phyloP scores from a whole-genome alignment of 495 filamentous ascomycete species.

The Hypoxylon subgilvum region DNA sequence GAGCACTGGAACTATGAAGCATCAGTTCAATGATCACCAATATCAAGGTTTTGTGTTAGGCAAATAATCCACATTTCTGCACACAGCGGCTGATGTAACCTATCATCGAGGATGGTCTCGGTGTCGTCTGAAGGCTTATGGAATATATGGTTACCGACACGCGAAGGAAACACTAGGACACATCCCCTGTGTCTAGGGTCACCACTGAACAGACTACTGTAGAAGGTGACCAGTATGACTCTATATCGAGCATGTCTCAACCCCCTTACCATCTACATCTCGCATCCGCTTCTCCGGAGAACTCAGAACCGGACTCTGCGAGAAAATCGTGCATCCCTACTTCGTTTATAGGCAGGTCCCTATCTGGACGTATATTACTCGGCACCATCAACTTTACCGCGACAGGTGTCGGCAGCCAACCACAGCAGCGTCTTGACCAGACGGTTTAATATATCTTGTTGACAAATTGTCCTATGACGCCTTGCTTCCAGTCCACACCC shows the following conservation, averaged over 20 bases:
- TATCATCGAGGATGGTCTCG: too few species aligned
- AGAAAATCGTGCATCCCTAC: conserved; percentile 26
- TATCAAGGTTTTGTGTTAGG: too few species aligned
- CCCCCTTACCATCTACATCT: conserved; percentile 23
- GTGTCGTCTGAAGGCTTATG: too few species aligned
- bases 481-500: background rate
- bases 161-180: too few species aligned
- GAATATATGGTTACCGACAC: too few species aligned
- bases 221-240: too few species aligned
- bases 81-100: too few species aligned
- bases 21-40: too few species aligned
- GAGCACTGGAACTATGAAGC: too few species aligned
- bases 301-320: conserved; percentile 23
- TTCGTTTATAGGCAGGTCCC: background rate
- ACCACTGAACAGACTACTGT: too few species aligned
- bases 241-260: background rate
- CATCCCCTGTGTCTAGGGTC: too few species aligned
- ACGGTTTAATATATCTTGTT: conserved; percentile 25
- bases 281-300: conserved; percentile 29
- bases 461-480: conserved; percentile 18
- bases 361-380: conserved; percentile 25
- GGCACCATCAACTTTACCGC: conserved; percentile 10
- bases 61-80: too few species aligned
- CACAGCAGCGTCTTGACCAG: conserved; percentile 1
- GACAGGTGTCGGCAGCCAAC: conserved; percentile 23